Percentiles rank a stretch among this genome's conserved stretches.
Conservation (phyloP, 208 protist species). For the Crithidia thermophila region DNA sequence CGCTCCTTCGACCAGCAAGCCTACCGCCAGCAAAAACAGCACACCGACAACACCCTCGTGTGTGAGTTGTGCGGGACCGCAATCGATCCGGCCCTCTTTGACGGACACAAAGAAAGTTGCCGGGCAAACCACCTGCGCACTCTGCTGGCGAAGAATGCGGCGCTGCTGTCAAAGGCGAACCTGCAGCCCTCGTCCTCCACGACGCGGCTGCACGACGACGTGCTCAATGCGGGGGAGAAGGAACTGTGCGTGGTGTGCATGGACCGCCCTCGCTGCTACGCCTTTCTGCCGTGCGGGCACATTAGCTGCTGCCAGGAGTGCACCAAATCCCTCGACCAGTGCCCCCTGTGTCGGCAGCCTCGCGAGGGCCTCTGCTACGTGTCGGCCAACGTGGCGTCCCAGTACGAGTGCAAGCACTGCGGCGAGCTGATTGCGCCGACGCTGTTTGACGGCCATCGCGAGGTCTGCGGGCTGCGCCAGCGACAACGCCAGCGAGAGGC, state of each 20-base stretch:
- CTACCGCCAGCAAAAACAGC: neutral
- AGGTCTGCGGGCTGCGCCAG: slow-evolving; percentile 75
- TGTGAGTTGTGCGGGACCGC: slow-evolving; percentile 54
- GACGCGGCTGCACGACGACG: slow-evolving; percentile 14
- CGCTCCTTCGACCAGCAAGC: slow-evolving; percentile 5
- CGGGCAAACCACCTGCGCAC: slow-evolving; percentile 33
- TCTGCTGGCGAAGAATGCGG: slow-evolving; percentile 23
- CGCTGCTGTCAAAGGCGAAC: slow-evolving; percentile 21
- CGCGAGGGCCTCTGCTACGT: slow-evolving; percentile 65
- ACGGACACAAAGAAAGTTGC: slow-evolving; percentile 69
- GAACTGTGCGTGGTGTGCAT: slow-evolving; percentile 84
- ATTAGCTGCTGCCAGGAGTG: slow-evolving; percentile 72
- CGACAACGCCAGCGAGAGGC: slow-evolving; percentile 34
- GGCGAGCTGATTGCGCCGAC: slow-evolving; percentile 61
- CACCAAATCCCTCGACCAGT: slow-evolving; percentile 53
- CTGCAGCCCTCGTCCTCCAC: slow-evolving; percentile 19
- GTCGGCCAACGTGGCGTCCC: slow-evolving; percentile 36
- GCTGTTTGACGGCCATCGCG: slow-evolving; percentile 82
- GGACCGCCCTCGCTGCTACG: slow-evolving; percentile 48
- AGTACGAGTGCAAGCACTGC: slow-evolving; percentile 81
- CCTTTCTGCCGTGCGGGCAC: slow-evolving; percentile 91
- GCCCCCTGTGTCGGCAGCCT: slow-evolving; percentile 77
- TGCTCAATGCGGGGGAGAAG: slow-evolving; percentile 35
- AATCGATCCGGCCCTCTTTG: slow-evolving; percentile 53
- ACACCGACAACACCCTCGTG: neutral